Conservation (phyloP, 495 filamentous ascomycete genomes). For the Aspergillus ellipticus region DNA sequence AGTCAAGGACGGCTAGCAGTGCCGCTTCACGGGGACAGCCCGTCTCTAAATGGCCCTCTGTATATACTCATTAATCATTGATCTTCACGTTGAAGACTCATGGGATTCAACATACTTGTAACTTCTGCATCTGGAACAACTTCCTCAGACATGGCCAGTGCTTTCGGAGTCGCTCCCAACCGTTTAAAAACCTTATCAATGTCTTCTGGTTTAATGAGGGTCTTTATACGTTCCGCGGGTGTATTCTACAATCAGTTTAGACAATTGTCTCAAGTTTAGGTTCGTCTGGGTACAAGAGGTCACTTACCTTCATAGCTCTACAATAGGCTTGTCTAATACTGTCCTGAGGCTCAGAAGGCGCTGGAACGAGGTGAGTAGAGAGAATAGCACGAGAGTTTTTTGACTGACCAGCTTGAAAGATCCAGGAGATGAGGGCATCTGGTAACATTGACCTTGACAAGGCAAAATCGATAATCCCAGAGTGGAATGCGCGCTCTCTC, state of each 20-base stretch:
- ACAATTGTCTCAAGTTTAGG: neutral
- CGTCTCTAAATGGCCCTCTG: slow-evolving; percentile 10
- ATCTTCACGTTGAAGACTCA: neutral
- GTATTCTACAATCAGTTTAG: slow-evolving; percentile 17
- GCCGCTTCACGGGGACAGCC: slow-evolving; percentile 13
- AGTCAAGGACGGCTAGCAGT: slow-evolving; percentile 29
- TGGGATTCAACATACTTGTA: slow-evolving; percentile 17
- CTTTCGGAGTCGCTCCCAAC: slow-evolving; percentile 29
- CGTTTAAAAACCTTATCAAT: slow-evolving; percentile 33
- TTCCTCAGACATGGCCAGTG: slow-evolving; percentile 24
- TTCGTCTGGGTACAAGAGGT: neutral
- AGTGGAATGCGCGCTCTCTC: slow-evolving; percentile 62
- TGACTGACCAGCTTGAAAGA: slow-evolving; percentile 58
- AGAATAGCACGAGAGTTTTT: neutral
- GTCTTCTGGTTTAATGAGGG: slow-evolving; percentile 27
- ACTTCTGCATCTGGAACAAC: slow-evolving; percentile 22
- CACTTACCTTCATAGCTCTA: slow-evolving; percentile 45
- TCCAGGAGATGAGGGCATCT: slow-evolving; percentile 70
- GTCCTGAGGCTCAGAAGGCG: slow-evolving; percentile 56
- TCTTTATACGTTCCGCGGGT: slow-evolving; percentile 18
- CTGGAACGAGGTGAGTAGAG: slow-evolving; percentile 24
- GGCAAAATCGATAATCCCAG: slow-evolving; percentile 63
- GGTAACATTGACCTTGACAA: slow-evolving; percentile 54
- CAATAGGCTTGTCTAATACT: slow-evolving; percentile 65
- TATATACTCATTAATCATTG: neutral